These are phyloP conservation scores for Bjerkandera adusta DNA, from an alignment of 1,284 basidiomycete species.

Conservation along the genomic window DNA sequence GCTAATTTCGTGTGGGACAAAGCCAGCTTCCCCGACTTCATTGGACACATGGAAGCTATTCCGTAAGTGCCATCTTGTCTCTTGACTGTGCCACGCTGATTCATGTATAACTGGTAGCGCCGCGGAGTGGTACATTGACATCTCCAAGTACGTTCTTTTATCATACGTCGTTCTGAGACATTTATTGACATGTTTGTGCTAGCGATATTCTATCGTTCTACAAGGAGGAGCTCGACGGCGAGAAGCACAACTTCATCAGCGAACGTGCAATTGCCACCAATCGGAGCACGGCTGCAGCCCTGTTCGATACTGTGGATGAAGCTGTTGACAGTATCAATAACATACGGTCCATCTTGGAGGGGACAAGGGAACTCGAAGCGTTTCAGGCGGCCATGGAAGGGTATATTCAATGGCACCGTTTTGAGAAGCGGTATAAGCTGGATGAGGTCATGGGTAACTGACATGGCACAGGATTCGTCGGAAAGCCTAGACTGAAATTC, in stretches of 20 bases:
- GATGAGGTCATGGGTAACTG: no score
- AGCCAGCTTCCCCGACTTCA: constrained; percentile 12
- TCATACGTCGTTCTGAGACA: no score
- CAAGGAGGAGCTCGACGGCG: constrained; percentile 18
- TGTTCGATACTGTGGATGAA: constrained; percentile 26
- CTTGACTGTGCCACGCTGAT: no score
- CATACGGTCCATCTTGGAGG: constrained; percentile 11
- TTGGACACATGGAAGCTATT: constrained; percentile 12
- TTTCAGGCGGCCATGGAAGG: constrained; percentile 17
- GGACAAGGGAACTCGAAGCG: constrained; percentile 12
- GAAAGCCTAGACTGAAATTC: no score
- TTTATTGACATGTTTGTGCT: background rate
- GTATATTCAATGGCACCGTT: constrained; percentile 13
- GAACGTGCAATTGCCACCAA: constrained; percentile 10
- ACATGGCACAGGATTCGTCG: no score
- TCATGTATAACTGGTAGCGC: no score
- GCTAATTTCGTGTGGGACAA: constrained; percentile 16
- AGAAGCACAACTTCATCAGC: constrained; percentile 17
- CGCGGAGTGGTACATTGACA: no score
- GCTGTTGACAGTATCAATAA: constrained; percentile 17
- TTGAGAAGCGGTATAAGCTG: constrained; percentile 15
- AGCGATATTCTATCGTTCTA: constrained; percentile 23
- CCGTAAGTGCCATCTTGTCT: constrained; percentile 10
- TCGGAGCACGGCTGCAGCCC: constrained; percentile 4
- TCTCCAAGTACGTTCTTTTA: no score